phyloP scores from a whole-genome alignment of 495 filamentous ascomycete species.

The Cairneyella variabilis region DNA sequence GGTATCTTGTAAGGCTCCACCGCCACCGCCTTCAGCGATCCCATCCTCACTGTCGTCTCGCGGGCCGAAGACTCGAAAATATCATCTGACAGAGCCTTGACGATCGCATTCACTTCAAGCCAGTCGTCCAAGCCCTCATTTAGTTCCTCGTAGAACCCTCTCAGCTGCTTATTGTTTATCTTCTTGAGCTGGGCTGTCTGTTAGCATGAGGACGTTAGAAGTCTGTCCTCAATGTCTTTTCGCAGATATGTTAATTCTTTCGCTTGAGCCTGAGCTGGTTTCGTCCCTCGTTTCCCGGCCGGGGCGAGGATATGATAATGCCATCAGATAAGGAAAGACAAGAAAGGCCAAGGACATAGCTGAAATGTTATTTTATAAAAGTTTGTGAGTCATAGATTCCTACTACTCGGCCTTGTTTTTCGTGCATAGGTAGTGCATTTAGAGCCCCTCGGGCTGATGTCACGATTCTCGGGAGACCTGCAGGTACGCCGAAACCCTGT shows the following conservation, averaged over 20 bases:
- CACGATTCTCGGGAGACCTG: too few relatives aligned
- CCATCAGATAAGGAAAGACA: too few relatives aligned
- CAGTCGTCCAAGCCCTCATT: conserved; percentile 48
- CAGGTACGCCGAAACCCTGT: too few relatives aligned
- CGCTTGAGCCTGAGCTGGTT: not conserved
- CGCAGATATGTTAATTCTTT: not conserved
- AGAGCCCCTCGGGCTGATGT: too few relatives aligned
- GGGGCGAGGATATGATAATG: not conserved
- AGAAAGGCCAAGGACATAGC: too few relatives aligned
- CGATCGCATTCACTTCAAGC: conserved; percentile 48
- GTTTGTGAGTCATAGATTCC: too few relatives aligned
- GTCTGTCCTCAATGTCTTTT: conserved; percentile 11
- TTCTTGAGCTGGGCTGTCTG: conserved; percentile 23
- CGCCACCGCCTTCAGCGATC: conserved; percentile 35
- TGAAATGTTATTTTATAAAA: too few relatives aligned
- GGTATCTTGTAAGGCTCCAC: conserved; percentile 33
- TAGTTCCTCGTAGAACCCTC: conserved; percentile 43
- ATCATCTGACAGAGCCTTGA: conserved; percentile 46
- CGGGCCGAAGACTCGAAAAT: conserved; percentile 50
- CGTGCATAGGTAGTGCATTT: too few relatives aligned
- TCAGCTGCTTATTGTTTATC: conserved; percentile 44
- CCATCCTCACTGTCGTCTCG: conserved; percentile 46
- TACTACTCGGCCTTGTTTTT: too few relatives aligned
- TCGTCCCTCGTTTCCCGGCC: not conserved
- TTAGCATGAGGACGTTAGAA: not conserved